phyloP scores from a whole-genome alignment of 306 rosid genomes.

The Datisca glomerata region DNA sequence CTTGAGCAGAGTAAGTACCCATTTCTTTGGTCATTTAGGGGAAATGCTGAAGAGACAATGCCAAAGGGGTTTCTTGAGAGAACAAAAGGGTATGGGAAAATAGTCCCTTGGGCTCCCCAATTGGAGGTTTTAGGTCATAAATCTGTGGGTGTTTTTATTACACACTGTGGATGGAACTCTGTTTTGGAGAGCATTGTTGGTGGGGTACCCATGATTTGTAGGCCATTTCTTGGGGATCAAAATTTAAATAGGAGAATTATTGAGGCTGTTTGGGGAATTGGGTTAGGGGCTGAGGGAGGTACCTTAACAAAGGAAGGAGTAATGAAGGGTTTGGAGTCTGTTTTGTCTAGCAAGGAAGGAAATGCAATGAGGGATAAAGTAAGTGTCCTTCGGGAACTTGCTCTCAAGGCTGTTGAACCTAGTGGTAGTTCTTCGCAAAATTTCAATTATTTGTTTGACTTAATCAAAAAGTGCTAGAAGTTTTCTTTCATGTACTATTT shows the following conservation, averaged over 20 bases:
- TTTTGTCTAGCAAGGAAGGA: constrained; percentile 23
- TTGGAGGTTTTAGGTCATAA: constrained; percentile 24
- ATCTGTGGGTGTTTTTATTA: constrained; percentile 35
- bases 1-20: constrained; percentile 29
- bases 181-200: constrained; percentile 42
- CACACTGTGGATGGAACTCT: constrained; percentile 68
- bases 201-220: constrained; percentile 53
- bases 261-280: constrained; percentile 37
- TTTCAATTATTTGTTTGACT: constrained; percentile 24
- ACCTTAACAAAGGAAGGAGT: constrained; percentile 20
- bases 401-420: constrained; percentile 16
- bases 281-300: constrained; percentile 32
- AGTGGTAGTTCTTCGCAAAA: constrained; percentile 32
- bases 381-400: constrained; percentile 9
- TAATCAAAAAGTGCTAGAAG: no score
- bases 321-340: constrained; percentile 13
- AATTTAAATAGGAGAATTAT: constrained; percentile 22
- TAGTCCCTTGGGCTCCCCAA: constrained; percentile 61
- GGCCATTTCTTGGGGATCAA: constrained; percentile 60
- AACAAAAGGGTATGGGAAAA: constrained; percentile 22
- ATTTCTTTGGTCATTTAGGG: constrained; percentile 53
- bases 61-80: constrained; percentile 25
- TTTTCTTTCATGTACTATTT: no score
- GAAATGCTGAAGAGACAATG: constrained; percentile 22
- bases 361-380: constrained; percentile 26